phyloP scores from a whole-genome alignment of 2,329 filamentous ascomycete genomes.

The Phaeosphaeriaceae sp. region DNA sequence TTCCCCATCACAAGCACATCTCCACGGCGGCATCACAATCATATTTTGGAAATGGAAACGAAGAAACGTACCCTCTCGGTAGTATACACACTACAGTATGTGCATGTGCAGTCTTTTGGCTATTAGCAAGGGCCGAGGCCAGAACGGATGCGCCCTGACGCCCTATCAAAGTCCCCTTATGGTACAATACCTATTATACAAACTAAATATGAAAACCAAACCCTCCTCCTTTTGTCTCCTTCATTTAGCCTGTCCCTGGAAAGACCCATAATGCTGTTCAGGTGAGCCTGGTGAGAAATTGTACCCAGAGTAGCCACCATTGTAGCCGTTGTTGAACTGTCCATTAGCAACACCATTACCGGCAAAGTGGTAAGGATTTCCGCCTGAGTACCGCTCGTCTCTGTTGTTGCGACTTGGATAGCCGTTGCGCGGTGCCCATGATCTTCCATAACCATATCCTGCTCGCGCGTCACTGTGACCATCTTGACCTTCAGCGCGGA shows the following conservation, averaged over 20 bases:
- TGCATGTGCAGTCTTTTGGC: no score
- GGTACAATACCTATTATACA: no score
- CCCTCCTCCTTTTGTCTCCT: neutral
- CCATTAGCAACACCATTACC: slow-evolving; percentile 6
- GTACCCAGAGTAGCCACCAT: slow-evolving; percentile 23
- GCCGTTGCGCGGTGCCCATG: slow-evolving; percentile 19
- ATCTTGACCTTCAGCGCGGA: slow-evolving; percentile 16
- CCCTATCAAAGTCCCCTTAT: neutral
- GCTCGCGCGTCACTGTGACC: slow-evolving; percentile 19
- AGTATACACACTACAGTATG: no score
- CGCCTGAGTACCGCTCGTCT: slow-evolving; percentile 27
- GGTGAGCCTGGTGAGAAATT: slow-evolving; percentile 15
- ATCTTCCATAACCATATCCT: slow-evolving; percentile 22
- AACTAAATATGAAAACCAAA: neutral
- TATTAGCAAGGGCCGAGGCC: no score
- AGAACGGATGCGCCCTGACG: neutral
- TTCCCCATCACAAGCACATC: slow-evolving; percentile 3
- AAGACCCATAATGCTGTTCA: slow-evolving; percentile 27
- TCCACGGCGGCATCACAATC: neutral
- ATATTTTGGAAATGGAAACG: neutral
- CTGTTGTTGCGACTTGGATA: slow-evolving; percentile 28
- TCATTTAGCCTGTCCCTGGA: slow-evolving; percentile 23
- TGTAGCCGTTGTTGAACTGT: slow-evolving; percentile 25
- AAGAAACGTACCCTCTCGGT: no score
- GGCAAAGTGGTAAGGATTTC: slow-evolving; percentile 29